Evolutionary conservation across 805 yeast species (phyloP).

Genomic region (Kuraishia cidri): DNA sequence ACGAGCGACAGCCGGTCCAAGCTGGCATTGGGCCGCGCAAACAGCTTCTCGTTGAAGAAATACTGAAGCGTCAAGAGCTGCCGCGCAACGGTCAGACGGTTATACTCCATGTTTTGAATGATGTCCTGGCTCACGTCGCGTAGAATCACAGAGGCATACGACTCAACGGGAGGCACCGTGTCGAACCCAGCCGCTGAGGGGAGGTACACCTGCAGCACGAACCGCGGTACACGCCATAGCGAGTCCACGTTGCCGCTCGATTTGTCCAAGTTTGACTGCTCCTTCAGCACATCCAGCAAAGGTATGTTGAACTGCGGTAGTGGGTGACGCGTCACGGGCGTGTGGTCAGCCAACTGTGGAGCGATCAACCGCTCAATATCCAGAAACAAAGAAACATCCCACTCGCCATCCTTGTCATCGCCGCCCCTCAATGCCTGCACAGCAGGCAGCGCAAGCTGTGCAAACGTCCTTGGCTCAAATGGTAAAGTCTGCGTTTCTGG

Average conservation of each 20-base stretch:
- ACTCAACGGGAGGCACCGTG: constrained; percentile 50
- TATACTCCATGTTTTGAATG: constrained; percentile 76
- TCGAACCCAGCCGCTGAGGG: constrained; percentile 45
- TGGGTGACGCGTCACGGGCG: constrained; percentile 14
- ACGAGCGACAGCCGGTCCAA: constrained; percentile 52
- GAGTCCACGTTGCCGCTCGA: constrained; percentile 48
- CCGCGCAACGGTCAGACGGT: constrained; percentile 78
- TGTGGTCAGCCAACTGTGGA: constrained; percentile 18
- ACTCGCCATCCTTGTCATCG: constrained; percentile 23
- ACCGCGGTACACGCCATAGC: constrained; percentile 60
- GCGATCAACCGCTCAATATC: constrained; percentile 17
- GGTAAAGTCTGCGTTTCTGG: constrained; percentile 29
- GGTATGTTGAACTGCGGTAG: constrained; percentile 19
- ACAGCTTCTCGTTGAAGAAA: constrained; percentile 58
- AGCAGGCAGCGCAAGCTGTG: constrained; percentile 45
- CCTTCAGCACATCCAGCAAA: constrained; percentile 21
- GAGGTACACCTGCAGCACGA: constrained; percentile 51
- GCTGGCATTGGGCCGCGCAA: constrained; percentile 68
- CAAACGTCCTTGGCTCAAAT: constrained; percentile 38
- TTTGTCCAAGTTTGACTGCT: constrained; percentile 20
- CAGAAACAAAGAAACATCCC: constrained; percentile 30
- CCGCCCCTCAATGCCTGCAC: constrained; percentile 16
- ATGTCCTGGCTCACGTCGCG: constrained; percentile 72
- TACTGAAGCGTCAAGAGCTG: constrained; percentile 69
- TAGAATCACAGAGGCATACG: constrained; percentile 52